Base-by-base conservation (phyloP, 768 basidiomycete genomes). In the Lactarius tabidus region DNA sequence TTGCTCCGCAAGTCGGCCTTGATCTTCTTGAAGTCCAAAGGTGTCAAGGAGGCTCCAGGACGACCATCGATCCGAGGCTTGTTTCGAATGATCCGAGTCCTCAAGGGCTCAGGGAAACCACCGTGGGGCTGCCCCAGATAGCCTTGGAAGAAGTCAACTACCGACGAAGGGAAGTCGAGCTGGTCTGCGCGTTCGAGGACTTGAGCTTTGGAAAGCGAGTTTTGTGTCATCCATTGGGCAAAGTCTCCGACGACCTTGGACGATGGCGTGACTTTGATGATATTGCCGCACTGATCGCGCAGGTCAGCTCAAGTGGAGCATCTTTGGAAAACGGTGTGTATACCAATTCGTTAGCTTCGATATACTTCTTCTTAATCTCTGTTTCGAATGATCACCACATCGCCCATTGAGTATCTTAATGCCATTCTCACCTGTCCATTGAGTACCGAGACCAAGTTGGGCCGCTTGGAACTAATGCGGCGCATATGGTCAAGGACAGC, bases 241-340 rank as follows among this genome's bases (percentile, higher is more conserved):
- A 99, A 97, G 80, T 99, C 97, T 29, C 97, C 97, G 57, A 98
- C 95, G 56, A 96, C 93, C 80, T 98, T 99, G 51, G 97, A 98
- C 15, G 97, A 97, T 35, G 97, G 97, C 29, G 97, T 99, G 71
- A 98, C 96, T 84, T 99, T 99, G 82, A 98, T 89, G 75, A 99
- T 90, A 71, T 98, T 94, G 54, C 97, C 97, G 75, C 96, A 98
- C 88, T 94, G 69, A 23, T 20, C 20, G 23, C 29, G 26, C 36
- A 51, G 43, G 36, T 66, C 41, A 60, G 56, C 31, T 60, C 45
- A 62, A 7, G 26, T 51, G 26, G 36, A 59, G 53, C 59, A 62
- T 41, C 66, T 60, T 60, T 58, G 56, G 60, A 59, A 51, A 65
- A 26, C 35, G 35, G 29, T 55, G 36, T 38, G 79, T 85, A 71